Conservation (phyloP, 2,329 filamentous ascomycete genomes). For the Pseudocercospora vitis region DNA sequence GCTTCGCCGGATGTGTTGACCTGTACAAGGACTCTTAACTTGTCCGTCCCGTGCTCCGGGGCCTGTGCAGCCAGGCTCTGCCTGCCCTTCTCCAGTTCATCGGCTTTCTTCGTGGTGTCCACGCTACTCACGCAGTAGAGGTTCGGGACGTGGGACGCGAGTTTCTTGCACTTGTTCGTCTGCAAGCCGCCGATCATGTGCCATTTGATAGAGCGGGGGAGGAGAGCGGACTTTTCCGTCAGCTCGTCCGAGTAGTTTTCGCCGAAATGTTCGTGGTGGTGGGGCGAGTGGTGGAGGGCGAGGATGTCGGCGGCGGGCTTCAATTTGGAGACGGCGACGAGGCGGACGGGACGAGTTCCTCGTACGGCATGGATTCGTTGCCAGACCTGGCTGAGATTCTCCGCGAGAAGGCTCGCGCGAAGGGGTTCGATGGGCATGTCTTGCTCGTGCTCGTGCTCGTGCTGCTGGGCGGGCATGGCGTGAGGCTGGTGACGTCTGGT, state of each 20-base stretch:
- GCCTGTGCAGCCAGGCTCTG: conserved; percentile 52
- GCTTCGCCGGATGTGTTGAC: conserved; percentile 92
- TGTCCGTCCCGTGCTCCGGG: conserved; percentile 37
- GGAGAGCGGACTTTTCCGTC: conserved; percentile 74
- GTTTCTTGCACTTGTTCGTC: conserved; percentile 85
- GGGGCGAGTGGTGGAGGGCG: conserved; percentile 65
- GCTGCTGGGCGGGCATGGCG: neutral
- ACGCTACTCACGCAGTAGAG: conserved; percentile 91
- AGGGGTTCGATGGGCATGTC: conserved; percentile 43
- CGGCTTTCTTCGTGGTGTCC: conserved; percentile 83
- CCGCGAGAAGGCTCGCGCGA: conserved; percentile 48
- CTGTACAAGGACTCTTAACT: conserved; percentile 79
- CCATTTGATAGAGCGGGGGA: conserved; percentile 79
- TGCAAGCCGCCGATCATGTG: conserved; percentile 96
- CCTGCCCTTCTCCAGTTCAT: conserved; percentile 74
- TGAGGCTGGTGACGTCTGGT: too few species aligned
- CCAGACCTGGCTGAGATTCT: conserved; percentile 46
- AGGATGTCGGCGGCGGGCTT: conserved; percentile 92
- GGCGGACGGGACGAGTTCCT: conserved; percentile 61
- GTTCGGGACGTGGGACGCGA: conserved; percentile 80
- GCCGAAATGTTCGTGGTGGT: conserved; percentile 70
- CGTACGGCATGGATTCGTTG: conserved; percentile 42
- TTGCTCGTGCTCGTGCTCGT: conserved; percentile 7
- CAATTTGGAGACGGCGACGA: conserved; percentile 94
- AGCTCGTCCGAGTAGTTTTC: conserved; percentile 90